Evolutionary conservation across 805 yeast species (phyloP).

Genomic region (Tetrapisispora nanseiensis): DNA sequence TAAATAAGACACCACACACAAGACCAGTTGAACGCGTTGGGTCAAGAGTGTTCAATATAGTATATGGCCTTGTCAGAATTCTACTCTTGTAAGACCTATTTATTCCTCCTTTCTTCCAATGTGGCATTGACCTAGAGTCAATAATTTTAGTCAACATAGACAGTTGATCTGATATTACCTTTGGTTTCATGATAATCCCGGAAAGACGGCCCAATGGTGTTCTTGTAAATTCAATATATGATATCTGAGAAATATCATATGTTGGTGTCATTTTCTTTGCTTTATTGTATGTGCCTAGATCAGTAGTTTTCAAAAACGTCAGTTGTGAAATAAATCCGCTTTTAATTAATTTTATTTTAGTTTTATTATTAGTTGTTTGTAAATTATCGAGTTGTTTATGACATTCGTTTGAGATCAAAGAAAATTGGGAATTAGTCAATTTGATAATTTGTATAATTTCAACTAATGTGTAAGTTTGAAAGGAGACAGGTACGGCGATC

Average conservation of each 20-base stretch:
- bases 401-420: slow-evolving; percentile 73
- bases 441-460: slow-evolving; percentile 67
- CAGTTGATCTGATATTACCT: slow-evolving; percentile 85
- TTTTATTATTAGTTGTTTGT: slow-evolving; percentile 33
- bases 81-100: slow-evolving; percentile 30
- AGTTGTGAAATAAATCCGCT: slow-evolving; percentile 23
- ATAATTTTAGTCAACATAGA: slow-evolving; percentile 58
- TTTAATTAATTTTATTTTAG: slow-evolving; percentile 24
- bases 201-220: slow-evolving; percentile 85
- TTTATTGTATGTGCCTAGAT: slow-evolving; percentile 64
- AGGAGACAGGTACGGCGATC: slow-evolving; percentile 87
- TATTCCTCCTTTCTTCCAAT: slow-evolving; percentile 42
- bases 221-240: slow-evolving; percentile 86
- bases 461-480: slow-evolving; percentile 48
- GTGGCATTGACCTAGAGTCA: slow-evolving; percentile 41
- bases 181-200: slow-evolving; percentile 88
- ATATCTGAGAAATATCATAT: slow-evolving; percentile 68
- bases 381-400: slow-evolving; percentile 63
- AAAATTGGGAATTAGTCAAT: slow-evolving; percentile 64
- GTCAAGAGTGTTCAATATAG: slow-evolving; percentile 55
- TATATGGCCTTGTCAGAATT: slow-evolving; percentile 34
- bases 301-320: slow-evolving; percentile 59
- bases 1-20: slow-evolving; percentile 67
- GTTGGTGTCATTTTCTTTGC: slow-evolving; percentile 53
- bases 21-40: slow-evolving; percentile 77